Base-by-base conservation (phyloP, 116 monocot genomes). In the Posidonia oceanica region DNA sequence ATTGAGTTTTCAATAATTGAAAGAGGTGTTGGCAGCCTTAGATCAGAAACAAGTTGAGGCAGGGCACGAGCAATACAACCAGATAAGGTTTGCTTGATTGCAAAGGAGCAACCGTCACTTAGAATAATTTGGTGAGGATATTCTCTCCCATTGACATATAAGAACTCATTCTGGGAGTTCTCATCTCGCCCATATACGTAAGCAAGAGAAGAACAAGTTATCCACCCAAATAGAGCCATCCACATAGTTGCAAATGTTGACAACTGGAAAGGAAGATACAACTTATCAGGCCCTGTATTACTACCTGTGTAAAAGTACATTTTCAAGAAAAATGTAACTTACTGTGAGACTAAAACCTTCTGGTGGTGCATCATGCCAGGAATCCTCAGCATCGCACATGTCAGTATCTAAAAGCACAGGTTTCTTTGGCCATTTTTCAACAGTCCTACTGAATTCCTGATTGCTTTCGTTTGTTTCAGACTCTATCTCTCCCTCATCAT, bases 201-300 rank as follows among this genome's bases (percentile, higher is more conserved):
- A 48, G 84, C 82, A 65, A 98, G 21, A 57, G 98, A 87, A 64
- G 90, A 90, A 54, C 86, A 81, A 51, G 87, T 90, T 53, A 93
- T 63, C 98, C 98, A 98, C 61, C 75, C 87, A 71, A 90, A 93
- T 3, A 93, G 75, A 63, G 93, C 76, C 85, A 81, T 90, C 87
- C 87, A 98, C 82, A 98, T 88, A 51, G 84, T 86, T 66, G 84
- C 82, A 80, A 98, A 98, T 65, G 93, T 51, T 20, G 98, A 98
- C 67, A 98, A 70, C 93, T 98, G 83, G 53, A 73, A 41, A 11
- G 12, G 14, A 52, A 18, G 14, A 82, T 39, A 6, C 2, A 14
- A 39, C 37, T 8, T 29, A 53, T 10, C 14, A 23, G 41, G 53
- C 14, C 10, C 41, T 61, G 12, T 36, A 29, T 61, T 29, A 48